Evolutionary conservation across 345 rosid species (phyloP), one percentile per base, ranked within the genome.

Genomic region (Euphorbia tirucalli): DNA sequence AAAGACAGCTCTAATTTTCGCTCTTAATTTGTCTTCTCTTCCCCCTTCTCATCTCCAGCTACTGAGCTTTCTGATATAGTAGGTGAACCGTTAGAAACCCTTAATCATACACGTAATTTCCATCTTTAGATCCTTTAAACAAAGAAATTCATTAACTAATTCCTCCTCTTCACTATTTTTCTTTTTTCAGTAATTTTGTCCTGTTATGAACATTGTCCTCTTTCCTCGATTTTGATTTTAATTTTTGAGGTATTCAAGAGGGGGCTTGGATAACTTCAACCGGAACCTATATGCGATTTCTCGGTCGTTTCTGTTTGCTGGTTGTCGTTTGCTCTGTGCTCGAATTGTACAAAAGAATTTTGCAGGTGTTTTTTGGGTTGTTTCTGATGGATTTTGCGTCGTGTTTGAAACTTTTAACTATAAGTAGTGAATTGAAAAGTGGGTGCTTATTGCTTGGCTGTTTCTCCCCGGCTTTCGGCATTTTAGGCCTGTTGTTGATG

Each of bases 331-430:
- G 79, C 79, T 84, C 74, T 70, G 75, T 72, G 70, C 74, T 86
- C 62, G 74, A 78, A 49, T 64, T 76, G 49, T 67, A 79, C 67
- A 62, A 66, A 67, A 70, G 74, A 68, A 58, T 73, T 50, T 79
- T 74, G 37, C 62, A 57, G 55, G 46, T 27, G 16, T 77, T 62
- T 31, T 21, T 58, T 11, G 68, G 72, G 30, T 44, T 66, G 43
- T 55, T 69, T 21, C 24, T 77, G 72, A 86, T 86, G 88, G 88
- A 71, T 69, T 27, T 72, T 48, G 79, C 82, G 65, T 85, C 92
- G 3, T 75, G 72, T 68, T 30, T 80, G 18, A 82, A 81, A 73
- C 64, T 78, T 65, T 31, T 82, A 68, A 70, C 68, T 74, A 66
- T 44, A 22, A 63, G 55, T 22, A 55, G 71, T 72, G 80, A 80